These are phyloP conservation scores for Mycena filopes DNA, from an alignment of 768 basidiomycete genomes.

Conservation along the genomic window DNA sequence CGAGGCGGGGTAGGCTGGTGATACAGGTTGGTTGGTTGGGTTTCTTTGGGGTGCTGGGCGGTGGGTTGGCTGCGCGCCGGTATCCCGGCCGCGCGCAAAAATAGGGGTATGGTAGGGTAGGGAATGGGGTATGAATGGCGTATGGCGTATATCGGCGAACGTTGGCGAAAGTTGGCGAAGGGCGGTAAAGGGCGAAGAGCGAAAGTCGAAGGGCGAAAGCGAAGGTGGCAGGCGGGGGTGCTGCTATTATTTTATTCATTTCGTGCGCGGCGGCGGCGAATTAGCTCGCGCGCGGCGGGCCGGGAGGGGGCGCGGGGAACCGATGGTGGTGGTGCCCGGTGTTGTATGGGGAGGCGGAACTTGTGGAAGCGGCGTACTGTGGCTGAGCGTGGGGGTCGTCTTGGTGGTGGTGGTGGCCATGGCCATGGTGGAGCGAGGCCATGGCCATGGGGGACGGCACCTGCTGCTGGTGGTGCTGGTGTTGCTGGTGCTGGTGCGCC, in stretches of 20 bases:
- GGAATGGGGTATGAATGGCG: too few species aligned
- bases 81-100: conserved; percentile 18
- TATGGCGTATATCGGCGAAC: too few species aligned
- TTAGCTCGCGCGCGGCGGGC: conserved; percentile 11
- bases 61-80: background rate
- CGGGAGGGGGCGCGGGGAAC: conserved; percentile 11
- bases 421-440: background rate
- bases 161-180: too few species aligned
- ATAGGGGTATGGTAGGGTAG: conserved; percentile 3
- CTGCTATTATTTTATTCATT: conserved; percentile 8
- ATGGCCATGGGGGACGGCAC: background rate
- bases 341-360: background rate
- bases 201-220: background rate
- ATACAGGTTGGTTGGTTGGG: conserved; percentile 24
- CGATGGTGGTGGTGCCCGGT: conserved; percentile 14
- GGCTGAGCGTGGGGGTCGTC: too few species aligned
- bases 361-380: too few species aligned
- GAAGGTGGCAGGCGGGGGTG: too few species aligned
- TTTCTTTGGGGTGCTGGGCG: too few species aligned
- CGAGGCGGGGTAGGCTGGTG: too few species aligned
- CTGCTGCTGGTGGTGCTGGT: too few species aligned
- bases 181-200: background rate
- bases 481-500: too few species aligned
- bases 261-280: background rate
- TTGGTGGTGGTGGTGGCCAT: conserved; percentile 3